phyloP scores from a whole-genome alignment of 176 grass and related monocot genomes.

The Oryza brachyantha region DNA sequence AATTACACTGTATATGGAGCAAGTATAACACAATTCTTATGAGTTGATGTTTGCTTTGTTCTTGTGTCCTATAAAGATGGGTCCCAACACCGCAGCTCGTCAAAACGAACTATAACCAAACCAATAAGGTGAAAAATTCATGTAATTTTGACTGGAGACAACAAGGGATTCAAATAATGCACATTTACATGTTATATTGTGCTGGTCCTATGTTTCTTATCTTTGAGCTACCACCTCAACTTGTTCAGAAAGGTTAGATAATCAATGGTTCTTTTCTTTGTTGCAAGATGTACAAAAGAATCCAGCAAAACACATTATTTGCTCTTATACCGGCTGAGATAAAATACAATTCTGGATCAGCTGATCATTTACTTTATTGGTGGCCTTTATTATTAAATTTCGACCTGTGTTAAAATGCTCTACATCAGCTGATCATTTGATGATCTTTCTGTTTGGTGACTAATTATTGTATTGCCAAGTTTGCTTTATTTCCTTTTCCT shows the following conservation, averaged over 20 bases:
- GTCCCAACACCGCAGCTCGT: neutral
- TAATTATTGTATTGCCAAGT: neutral
- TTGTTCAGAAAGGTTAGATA: neutral
- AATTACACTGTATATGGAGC: neutral
- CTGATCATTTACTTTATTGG: neutral
- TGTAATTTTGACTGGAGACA: neutral
- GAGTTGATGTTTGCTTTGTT: neutral
- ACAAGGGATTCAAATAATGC: neutral
- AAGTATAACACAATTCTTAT: neutral
- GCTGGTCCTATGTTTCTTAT: neutral
- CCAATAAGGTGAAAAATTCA: neutral
- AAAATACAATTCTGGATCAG: slow-evolving; percentile 1
- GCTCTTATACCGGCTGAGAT: neutral
- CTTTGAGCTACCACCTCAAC: neutral
- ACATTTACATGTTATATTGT: neutral
- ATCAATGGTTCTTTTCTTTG: no score
- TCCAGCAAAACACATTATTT: neutral
- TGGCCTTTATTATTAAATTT: neutral
- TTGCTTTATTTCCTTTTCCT: neutral
- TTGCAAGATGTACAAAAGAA: neutral
- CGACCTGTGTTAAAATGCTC: neutral
- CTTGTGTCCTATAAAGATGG: neutral
- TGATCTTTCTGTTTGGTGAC: neutral
- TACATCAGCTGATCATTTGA: neutral
- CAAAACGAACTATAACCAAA: neutral